These are phyloP conservation scores for Haplosporangium gracile DNA, from an alignment of 192 early-diverging fungal species.

Conservation along the genomic window DNA sequence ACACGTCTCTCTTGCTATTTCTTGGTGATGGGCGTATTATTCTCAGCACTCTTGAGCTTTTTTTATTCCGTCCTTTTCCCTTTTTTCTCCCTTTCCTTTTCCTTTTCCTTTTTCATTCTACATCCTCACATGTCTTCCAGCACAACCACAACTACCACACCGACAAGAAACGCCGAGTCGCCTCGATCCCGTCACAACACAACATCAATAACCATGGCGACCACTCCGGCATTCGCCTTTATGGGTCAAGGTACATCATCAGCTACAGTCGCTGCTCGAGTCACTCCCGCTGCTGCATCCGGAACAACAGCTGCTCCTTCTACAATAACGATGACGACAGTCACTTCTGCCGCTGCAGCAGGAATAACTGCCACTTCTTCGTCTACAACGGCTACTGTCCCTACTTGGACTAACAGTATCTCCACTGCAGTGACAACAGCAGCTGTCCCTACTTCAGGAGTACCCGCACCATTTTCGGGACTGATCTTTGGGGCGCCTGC, in stretches of 20 bases:
- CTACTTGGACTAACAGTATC: not conserved
- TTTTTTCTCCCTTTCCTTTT: too few relatives aligned
- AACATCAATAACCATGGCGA: not conserved
- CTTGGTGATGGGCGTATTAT: too few relatives aligned
- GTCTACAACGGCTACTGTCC: not conserved
- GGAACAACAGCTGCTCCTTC: conserved; percentile 18
- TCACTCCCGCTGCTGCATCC: conserved; percentile 28
- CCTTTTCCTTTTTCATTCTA: not conserved
- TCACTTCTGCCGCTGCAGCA: not conserved
- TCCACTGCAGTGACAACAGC: not conserved
- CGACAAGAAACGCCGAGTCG: not conserved
- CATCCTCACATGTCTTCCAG: not conserved
- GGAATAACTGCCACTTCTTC: not conserved
- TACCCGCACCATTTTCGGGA: not conserved
- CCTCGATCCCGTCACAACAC: not conserved
- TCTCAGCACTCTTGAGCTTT: too few relatives aligned
- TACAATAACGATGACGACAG: not conserved
- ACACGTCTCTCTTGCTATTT: too few relatives aligned
- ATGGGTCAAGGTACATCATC: conserved; percentile 2
- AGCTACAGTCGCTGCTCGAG: conserved; percentile 10
- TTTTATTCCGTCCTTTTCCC: too few relatives aligned
- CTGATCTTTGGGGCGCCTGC: not conserved
- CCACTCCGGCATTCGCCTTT: conserved; percentile 1
- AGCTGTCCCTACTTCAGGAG: not conserved
- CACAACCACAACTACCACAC: not conserved